A percentile compares a stretch with the other conserved stretches of the same genome.
Evolutionary conservation across 1,284 basidiomycete species (phyloP).

Genomic region (Phylloporus gajari): DNA sequence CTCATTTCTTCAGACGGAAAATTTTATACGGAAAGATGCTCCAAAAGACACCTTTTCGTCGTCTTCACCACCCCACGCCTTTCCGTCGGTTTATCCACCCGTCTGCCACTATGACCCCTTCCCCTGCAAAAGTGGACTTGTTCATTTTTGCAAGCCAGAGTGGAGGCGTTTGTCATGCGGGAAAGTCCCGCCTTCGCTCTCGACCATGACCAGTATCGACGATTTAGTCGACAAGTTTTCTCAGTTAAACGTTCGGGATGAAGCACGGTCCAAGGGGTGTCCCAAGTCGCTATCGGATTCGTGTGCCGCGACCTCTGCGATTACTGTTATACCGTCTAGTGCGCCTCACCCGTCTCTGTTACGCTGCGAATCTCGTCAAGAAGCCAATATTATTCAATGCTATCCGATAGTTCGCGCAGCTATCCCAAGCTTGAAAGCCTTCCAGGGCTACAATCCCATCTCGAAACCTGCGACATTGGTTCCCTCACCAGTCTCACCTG

Average conservation of each 20-base stretch:
- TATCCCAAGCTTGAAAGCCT: no score
- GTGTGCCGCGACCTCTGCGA: constrained; percentile 12
- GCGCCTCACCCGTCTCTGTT: background rate
- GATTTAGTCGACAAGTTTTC: background rate
- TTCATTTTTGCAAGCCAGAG: background rate
- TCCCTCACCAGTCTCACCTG: background rate
- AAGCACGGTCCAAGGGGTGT: background rate
- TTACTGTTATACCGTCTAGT: constrained; percentile 26
- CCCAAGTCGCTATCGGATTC: constrained; percentile 12
- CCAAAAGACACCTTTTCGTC: background rate
- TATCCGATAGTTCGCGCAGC: no score
- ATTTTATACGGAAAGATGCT: rapidly evolving
- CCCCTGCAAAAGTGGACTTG: background rate
- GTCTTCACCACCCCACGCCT: background rate
- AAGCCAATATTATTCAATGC: no score
- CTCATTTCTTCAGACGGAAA: background rate
- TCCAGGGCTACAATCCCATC: no score
- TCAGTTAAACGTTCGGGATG: constrained; percentile 19
- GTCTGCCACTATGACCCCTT: background rate
- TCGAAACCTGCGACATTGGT: no score
- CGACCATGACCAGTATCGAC: background rate
- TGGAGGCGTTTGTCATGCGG: background rate
- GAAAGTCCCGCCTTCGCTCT: background rate
- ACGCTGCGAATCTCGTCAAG: no score
- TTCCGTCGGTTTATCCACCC: background rate